Percentiles rank a stretch among this genome's conserved stretches.
phyloP scores from a whole-genome alignment of 768 basidiomycete genomes.

The Pisolithus tinctorius region DNA sequence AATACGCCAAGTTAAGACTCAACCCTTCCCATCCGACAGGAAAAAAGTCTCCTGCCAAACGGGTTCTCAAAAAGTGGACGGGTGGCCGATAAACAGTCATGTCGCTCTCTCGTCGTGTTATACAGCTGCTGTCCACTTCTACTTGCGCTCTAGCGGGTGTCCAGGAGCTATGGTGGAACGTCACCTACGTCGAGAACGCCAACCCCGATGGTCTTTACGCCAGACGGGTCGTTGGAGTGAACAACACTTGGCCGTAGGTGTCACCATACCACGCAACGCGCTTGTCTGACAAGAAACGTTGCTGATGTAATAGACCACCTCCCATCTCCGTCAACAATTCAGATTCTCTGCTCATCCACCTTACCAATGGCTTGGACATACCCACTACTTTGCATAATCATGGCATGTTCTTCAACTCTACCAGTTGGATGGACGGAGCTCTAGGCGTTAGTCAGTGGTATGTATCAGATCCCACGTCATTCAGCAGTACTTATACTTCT shows the following conservation, averaged over 20 bases:
- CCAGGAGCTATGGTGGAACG: constrained; percentile 83
- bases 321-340: constrained; percentile 64
- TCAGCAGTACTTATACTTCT: too few species aligned
- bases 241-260: constrained; percentile 89
- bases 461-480: constrained; percentile 3
- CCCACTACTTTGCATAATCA: constrained; percentile 82
- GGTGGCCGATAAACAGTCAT: not conserved
- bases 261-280: not conserved
- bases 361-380: constrained; percentile 59
- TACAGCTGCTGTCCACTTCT: constrained; percentile 18
- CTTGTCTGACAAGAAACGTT: not conserved
- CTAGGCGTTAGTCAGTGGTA: constrained; percentile 79
- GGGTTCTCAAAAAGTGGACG: too few species aligned
- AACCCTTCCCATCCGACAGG: too few species aligned
- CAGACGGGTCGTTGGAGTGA: constrained; percentile 80
- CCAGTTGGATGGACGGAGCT: constrained; percentile 89
- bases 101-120: not conserved
- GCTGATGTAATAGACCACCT: constrained; percentile 53
- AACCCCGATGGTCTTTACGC: constrained; percentile 80
- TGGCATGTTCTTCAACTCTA: constrained; percentile 90
- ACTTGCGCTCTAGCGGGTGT: constrained; percentile 52
- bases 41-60: too few species aligned
- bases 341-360: constrained; percentile 75
- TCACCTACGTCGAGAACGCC: constrained; percentile 73
- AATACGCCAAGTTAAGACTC: not conserved